Evolutionary conservation across 495 filamentous ascomycete genomes (phyloP), one percentile per base, ranked within the genome.

Genomic region (Aspergillus haitiensis): DNA sequence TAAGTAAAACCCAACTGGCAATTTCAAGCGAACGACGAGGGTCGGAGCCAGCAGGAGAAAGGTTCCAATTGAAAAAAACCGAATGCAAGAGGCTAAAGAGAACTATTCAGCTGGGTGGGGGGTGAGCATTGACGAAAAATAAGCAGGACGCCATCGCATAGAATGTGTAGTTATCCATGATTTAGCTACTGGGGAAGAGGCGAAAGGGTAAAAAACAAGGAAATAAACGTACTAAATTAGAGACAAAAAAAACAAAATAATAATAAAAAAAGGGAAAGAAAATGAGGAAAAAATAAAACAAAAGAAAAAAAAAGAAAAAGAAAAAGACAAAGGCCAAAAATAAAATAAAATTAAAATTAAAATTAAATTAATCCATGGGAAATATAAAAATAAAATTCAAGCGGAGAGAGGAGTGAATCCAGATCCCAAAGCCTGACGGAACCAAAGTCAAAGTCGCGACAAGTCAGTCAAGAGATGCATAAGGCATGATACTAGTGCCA

Each of bases 111-210:
- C 35, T 60, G 52, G 39, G 59, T 44, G 27, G 51, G 54, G 44
- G 39, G 50, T 8, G 33, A 57, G 55, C 12, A 44, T 50, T 45
- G 35, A 58, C 47, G 52, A 35, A 47, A 48, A 60, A 60, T 60
- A 60, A 60, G 58, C 58, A 60, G 42, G 58, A 40, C 58, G 35
- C 49, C 58, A 60, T 60, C 58, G 32, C 58, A 44, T 21, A 54
- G 40, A 36, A 32, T 35, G 58, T 60, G 58, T 44, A 60, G 58
- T 51, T 60, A 60, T 60, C 36, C 58, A 60, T 21, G 50, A 47
- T 48, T 18, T 53, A 51, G 52, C 58, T 60, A 60, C 48, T 33
- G 58, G 50, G 47, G 58, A 60, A 44, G 39, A 35, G 52, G 37
- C 31, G n/a, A 48, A 53, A 53, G 13, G n/a, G 21, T 27, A 35